Percentiles rank a stretch among this genome's conserved stretches.
phyloP scores from a whole-genome alignment of 768 basidiomycete species.

The Boletus bicolor region DNA sequence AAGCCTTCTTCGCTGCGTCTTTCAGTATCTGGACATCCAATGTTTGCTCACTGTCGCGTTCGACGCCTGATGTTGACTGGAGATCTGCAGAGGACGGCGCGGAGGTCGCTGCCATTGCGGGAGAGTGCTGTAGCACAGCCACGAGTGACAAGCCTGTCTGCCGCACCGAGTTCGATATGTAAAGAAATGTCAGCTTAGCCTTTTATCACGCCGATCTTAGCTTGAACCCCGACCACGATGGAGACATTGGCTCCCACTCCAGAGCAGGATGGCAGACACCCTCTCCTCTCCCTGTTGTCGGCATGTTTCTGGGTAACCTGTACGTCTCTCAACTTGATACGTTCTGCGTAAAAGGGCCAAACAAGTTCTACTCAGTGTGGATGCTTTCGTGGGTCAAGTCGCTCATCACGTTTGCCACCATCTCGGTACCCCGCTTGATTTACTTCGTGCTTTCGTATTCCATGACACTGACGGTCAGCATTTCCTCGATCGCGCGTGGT shows the following conservation, averaged over 20 bases:
- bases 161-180: slow-evolving; percentile 4
- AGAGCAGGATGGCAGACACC: slow-evolving; percentile 50
- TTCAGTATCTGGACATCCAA: slow-evolving; percentile 66
- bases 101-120: slow-evolving; percentile 28
- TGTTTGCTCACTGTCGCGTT: slow-evolving; percentile 35
- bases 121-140: slow-evolving; percentile 27
- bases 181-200: neutral
- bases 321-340: slow-evolving; percentile 39
- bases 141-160: slow-evolving; percentile 18
- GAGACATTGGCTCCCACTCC: slow-evolving; percentile 17
- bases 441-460: slow-evolving; percentile 82
- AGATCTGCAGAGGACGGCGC: slow-evolving; percentile 34
- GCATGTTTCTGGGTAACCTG: slow-evolving; percentile 83
- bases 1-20: slow-evolving; percentile 74
- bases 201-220: neutral
- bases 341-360: neutral
- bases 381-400: slow-evolving; percentile 73
- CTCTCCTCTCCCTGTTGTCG: slow-evolving; percentile 70
- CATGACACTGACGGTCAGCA: slow-evolving; percentile 77
- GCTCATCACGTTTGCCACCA: slow-evolving; percentile 75
- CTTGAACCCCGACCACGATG: slow-evolving; percentile 24
- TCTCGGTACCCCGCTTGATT: slow-evolving; percentile 76
- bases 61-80: slow-evolving; percentile 31
- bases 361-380: slow-evolving; percentile 55
- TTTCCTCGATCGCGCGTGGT: neutral